A percentile compares a stretch with the other conserved stretches of the same genome.
phyloP scores from a whole-genome alignment of 495 filamentous ascomycete genomes.

The Penicillium nucicola region DNA sequence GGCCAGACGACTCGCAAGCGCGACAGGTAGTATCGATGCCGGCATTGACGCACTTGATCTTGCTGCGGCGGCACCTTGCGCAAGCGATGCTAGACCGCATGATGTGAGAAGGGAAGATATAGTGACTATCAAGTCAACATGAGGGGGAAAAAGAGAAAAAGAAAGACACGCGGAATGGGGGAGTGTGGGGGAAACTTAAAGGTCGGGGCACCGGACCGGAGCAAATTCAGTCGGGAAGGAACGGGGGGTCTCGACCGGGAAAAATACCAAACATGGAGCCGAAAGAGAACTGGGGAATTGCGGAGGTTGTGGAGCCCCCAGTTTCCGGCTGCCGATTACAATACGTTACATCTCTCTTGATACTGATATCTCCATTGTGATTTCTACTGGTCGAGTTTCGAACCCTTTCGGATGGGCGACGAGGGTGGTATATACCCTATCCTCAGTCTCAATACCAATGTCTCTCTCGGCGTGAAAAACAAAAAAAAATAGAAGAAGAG shows the following conservation, averaged over 20 bases:
- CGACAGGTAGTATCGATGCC: constrained; percentile 73
- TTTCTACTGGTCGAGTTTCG: constrained; percentile 4
- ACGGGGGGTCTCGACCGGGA: constrained; percentile 19
- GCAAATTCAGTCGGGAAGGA: constrained; percentile 23
- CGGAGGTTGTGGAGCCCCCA: constrained; percentile 24
- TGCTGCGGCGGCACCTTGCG: constrained; percentile 72
- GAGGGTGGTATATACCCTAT: too few species aligned
- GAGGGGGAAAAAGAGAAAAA: neutral
- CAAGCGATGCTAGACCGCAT: constrained; percentile 83
- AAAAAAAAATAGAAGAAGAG: too few species aligned
- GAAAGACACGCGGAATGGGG: constrained; percentile 27
- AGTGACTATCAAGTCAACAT: neutral
- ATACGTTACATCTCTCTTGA: neutral
- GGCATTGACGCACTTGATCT: constrained; percentile 81
- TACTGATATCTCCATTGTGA: neutral
- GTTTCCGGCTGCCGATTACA: constrained; percentile 15
- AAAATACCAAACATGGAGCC: constrained; percentile 12
- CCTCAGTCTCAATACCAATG: constrained; percentile 15
- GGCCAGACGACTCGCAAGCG: constrained; percentile 70
- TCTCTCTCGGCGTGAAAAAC: neutral
- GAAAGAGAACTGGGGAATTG: constrained; percentile 26
- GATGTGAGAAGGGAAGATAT: constrained; percentile 5
- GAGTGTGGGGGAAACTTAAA: constrained; percentile 41
- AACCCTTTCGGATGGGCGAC: too few species aligned
- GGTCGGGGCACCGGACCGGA: constrained; percentile 37